Percentiles rank a stretch among this genome's conserved stretches.
phyloP scores from a whole-genome alignment of 2,329 filamentous ascomycete species.

The Aspergillus sojae region DNA sequence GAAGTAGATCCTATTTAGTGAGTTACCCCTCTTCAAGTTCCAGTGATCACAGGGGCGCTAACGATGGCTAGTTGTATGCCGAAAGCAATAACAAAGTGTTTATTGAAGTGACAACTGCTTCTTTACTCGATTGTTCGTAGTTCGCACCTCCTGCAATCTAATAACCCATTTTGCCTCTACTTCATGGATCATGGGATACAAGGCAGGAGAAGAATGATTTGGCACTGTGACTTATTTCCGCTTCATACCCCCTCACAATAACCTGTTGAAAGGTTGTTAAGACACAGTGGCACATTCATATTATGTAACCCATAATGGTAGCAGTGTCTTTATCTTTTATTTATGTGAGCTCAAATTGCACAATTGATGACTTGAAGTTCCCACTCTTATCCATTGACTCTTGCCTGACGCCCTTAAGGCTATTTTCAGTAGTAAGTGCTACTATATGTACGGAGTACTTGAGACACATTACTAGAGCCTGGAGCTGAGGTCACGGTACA shows the following conservation, averaged over 20 bases:
- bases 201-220: conserved; percentile 65
- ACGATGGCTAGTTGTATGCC: conserved; percentile 65
- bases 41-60: not conserved
- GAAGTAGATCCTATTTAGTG: conserved; percentile 88
- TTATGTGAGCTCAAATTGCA: not conserved
- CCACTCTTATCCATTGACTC: too few relatives aligned
- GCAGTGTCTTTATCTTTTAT: not conserved
- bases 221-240: conserved; percentile 45
- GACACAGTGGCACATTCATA: conserved; percentile 41
- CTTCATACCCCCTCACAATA: conserved; percentile 41
- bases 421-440: not conserved
- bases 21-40: conserved; percentile 30
- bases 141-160: conserved; percentile 66
- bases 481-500: not conserved
- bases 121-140: conserved; percentile 13
- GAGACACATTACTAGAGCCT: not conserved
- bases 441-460: not conserved
- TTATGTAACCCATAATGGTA: not conserved
- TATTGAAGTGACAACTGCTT: conserved; percentile 35
- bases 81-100: conserved; percentile 65
- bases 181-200: conserved; percentile 68
- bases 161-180: conserved; percentile 61
- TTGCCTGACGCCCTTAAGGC: not conserved
- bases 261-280: conserved; percentile 41
- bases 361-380: not conserved